phyloP scores from a whole-genome alignment of 2,329 filamentous ascomycete genomes.

The Hirsutella rhossiliensis region DNA sequence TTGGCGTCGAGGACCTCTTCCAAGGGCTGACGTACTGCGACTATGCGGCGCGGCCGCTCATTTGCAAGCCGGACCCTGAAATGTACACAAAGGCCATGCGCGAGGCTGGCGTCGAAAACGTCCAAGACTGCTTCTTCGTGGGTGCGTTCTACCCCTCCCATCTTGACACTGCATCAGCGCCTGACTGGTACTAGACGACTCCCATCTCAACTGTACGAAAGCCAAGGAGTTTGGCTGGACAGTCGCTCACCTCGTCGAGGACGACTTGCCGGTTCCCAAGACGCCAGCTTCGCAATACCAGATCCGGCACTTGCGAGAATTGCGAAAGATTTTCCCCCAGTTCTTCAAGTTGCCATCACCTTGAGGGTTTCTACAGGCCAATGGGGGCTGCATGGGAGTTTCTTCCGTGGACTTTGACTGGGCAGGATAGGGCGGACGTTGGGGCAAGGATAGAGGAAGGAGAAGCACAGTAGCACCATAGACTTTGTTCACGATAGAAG shows the following conservation, averaged over 20 bases:
- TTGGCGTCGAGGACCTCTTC: slow-evolving; percentile 79
- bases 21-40: slow-evolving; percentile 94
- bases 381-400: no score
- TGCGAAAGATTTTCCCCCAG: slow-evolving; percentile 67
- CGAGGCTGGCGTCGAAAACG: slow-evolving; percentile 59
- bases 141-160: slow-evolving; percentile 41
- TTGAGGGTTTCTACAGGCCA: neutral
- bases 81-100: slow-evolving; percentile 86
- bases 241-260: slow-evolving; percentile 74
- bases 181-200: slow-evolving; percentile 55
- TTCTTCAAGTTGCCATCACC: slow-evolving; percentile 55
- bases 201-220: slow-evolving; percentile 65
- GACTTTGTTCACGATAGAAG: no score
- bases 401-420: no score
- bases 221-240: slow-evolving; percentile 78
- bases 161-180: neutral
- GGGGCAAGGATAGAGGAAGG: no score
- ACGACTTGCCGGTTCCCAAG: slow-evolving; percentile 50
- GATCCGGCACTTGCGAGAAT: slow-evolving; percentile 62
- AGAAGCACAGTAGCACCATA: no score
- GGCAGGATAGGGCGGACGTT: no score
- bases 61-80: slow-evolving; percentile 75
- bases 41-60: slow-evolving; percentile 58
- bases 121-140: slow-evolving; percentile 79
- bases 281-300: slow-evolving; percentile 60